These are phyloP conservation scores for Canna indica DNA, from an alignment of 176 grass and related monocot species.

Conservation along the genomic window DNA sequence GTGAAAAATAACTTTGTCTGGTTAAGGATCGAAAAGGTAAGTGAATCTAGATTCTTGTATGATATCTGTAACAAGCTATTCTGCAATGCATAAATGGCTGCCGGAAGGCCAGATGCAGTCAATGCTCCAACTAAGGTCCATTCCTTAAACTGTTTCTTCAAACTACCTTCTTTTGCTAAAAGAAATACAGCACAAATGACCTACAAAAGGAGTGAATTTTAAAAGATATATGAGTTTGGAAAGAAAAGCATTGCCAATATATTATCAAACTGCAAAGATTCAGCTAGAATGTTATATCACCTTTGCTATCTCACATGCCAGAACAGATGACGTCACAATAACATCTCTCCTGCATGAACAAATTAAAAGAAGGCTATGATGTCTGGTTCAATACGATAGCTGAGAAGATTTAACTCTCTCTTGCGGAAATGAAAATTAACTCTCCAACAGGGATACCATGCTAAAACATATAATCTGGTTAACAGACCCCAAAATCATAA, in stretches of 20 bases:
- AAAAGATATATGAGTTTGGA: neutral
- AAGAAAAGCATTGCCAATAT: neutral
- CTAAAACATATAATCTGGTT: neutral
- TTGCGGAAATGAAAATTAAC: neutral
- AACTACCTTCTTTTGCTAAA: conserved; percentile 51
- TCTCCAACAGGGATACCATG: neutral
- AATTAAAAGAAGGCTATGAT: neutral
- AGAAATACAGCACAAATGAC: conserved; percentile 73
- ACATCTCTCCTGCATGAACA: conserved; percentile 59
- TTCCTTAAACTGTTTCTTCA: conserved; percentile 48
- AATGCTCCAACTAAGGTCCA: conserved; percentile 72
- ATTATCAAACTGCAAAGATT: neutral
- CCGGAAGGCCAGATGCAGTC: conserved; percentile 83
- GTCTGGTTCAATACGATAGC: neutral
- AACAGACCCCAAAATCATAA: neutral
- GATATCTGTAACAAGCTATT: conserved; percentile 94
- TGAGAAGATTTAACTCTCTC: neutral
- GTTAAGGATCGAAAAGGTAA: conserved; percentile 96
- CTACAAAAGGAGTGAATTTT: conserved; percentile 19
- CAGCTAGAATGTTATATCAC: conserved; percentile 24
- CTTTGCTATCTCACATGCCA: conserved; percentile 76
- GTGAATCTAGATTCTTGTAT: conserved; percentile 96
- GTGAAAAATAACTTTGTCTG: conserved; percentile 97
- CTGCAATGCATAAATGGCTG: conserved; percentile 91
- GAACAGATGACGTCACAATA: conserved; percentile 86